A percentile compares a stretch with the other conserved stretches of the same genome.
Conservation (phyloP, 2,329 filamentous ascomycete genomes). For the Elsinoe batatas region DNA sequence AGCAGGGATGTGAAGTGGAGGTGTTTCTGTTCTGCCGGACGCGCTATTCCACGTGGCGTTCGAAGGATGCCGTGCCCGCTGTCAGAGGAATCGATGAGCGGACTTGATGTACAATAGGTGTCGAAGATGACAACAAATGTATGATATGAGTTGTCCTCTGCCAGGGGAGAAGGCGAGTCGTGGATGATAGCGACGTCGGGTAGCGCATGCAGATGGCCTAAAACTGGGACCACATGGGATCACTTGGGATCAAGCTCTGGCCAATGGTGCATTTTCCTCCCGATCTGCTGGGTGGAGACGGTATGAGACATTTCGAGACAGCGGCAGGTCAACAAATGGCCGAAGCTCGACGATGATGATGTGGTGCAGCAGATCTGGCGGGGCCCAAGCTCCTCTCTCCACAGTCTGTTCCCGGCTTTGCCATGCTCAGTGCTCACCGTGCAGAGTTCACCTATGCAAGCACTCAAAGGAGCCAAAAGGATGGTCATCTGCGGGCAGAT, state of each 20-base stretch:
- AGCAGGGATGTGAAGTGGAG: not conserved
- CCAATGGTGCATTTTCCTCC: slow-evolving; percentile 5
- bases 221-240: not conserved
- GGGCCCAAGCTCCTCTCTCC: slow-evolving; percentile 1
- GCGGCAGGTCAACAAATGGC: not conserved
- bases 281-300: slow-evolving; percentile 11
- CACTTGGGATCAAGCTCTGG: slow-evolving; percentile 4
- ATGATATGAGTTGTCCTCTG: not conserved
- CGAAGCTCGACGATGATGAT: too few relatives aligned
- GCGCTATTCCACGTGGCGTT: not conserved
- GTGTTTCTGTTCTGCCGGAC: not conserved
- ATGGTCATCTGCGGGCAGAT: not conserved
- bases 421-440: not conserved
- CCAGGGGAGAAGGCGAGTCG: slow-evolving; percentile 2
- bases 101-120: not conserved
- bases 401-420: not conserved
- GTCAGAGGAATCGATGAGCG: not conserved
- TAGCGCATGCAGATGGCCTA: slow-evolving; percentile 9
- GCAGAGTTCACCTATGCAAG: not conserved
- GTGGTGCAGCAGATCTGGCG: not conserved
- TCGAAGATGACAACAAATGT: not conserved
- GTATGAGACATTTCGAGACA: slow-evolving; percentile 9
- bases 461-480: not conserved
- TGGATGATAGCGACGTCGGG: slow-evolving; percentile 8
- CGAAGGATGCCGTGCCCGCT: not conserved